Evolutionary conservation across 345 rosid genomes (phyloP).

Genomic region (Physaria fendleri): DNA sequence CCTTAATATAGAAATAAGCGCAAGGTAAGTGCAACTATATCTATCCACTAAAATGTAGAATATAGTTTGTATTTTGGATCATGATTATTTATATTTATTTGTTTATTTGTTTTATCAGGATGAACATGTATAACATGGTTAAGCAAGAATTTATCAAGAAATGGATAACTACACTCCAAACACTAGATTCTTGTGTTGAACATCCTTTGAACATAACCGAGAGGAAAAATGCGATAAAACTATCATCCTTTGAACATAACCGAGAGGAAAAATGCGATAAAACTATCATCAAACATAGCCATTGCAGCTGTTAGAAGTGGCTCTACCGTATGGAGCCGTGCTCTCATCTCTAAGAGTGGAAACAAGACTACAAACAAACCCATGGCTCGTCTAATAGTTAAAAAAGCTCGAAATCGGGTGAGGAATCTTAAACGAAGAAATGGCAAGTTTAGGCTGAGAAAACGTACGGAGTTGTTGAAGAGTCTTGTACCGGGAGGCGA

Average conservation of each 20-base stretch:
- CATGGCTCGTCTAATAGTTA: slow-evolving; percentile 17
- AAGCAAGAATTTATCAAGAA: slow-evolving; percentile 68
- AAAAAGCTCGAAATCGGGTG: slow-evolving; percentile 19
- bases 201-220: slow-evolving; percentile 40
- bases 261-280: too few relatives aligned
- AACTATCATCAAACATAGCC: slow-evolving; percentile 76
- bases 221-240: slow-evolving; percentile 65
- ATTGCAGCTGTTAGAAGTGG: slow-evolving; percentile 60
- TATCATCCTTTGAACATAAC: too few relatives aligned
- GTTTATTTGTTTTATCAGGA: not conserved
- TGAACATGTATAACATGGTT: slow-evolving; percentile 25
- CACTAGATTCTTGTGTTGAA: slow-evolving; percentile 32
- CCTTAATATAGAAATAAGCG: not conserved
- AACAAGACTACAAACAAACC: slow-evolving; percentile 15
- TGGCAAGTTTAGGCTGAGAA: slow-evolving; percentile 33
- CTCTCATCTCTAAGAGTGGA: slow-evolving; percentile 38
- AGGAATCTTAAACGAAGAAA: slow-evolving; percentile 12
- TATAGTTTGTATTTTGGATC: too few relatives aligned
- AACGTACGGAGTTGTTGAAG: slow-evolving; percentile 54
- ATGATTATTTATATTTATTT: not conserved
- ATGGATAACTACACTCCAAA: slow-evolving; percentile 56
- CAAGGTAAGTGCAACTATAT: not conserved
- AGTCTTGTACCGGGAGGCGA: slow-evolving; percentile 74
- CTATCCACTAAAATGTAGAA: not conserved
- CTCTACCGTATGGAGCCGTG: slow-evolving; percentile 64